phyloP scores from a whole-genome alignment of 306 rosid species.

The Dryas octopetala region DNA sequence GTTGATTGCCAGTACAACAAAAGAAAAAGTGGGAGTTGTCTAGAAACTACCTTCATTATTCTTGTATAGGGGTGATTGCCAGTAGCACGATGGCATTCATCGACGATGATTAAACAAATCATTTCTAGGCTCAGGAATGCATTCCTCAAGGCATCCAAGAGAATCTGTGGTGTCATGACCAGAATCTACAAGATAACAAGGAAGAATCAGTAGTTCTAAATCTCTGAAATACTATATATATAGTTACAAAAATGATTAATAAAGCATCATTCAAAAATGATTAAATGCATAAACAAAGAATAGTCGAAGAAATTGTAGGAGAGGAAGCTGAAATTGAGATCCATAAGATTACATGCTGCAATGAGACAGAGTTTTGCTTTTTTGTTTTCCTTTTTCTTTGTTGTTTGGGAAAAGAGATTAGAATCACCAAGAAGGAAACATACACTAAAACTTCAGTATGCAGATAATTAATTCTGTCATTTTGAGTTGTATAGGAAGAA shows the following conservation, averaged over 20 bases:
- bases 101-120: slow-evolving; percentile 65
- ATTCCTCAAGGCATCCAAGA: slow-evolving; percentile 77
- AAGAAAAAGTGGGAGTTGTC: neutral
- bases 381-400: too few relatives aligned
- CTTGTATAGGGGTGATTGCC: slow-evolving; percentile 80
- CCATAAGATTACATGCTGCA: neutral
- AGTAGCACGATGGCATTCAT: slow-evolving; percentile 80
- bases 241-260: neutral
- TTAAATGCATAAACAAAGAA: neutral
- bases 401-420: too few relatives aligned
- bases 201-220: slow-evolving; percentile 5
- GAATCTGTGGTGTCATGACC: slow-evolving; percentile 96
- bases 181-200: slow-evolving; percentile 49
- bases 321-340: slow-evolving; percentile 9
- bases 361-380: neutral
- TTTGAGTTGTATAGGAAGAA: neutral
- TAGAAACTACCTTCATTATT: slow-evolving; percentile 67
- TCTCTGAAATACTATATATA: neutral
- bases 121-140: slow-evolving; percentile 63
- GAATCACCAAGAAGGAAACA: too few relatives aligned
- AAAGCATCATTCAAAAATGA: neutral
- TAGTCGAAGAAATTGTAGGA: neutral
- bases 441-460: too few relatives aligned
- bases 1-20: neutral
- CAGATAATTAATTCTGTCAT: too few relatives aligned